Percentiles rank a stretch among this genome's conserved stretches.
phyloP scores from a whole-genome alignment of 106 monocot species.

The Alisma plantagoaquatica region DNA sequence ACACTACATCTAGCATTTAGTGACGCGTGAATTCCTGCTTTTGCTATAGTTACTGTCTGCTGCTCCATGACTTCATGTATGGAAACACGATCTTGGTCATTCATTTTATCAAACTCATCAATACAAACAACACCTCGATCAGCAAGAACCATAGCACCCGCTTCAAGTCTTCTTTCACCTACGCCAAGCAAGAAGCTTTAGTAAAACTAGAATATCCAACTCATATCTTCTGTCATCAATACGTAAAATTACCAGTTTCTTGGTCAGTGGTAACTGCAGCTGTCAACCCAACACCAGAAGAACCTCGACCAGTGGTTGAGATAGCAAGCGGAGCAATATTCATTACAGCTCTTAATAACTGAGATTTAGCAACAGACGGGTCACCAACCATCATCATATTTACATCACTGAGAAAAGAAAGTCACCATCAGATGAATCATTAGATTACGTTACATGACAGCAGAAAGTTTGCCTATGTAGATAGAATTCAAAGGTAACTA shows the following conservation, averaged over 20 bases:
- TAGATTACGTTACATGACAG: no score
- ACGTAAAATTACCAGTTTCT: constrained; percentile 99
- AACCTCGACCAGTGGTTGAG: constrained; percentile 95
- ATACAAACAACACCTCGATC: constrained; percentile 99
- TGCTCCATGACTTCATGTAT: constrained; percentile 99
- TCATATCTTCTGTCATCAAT: not conserved
- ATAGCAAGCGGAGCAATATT: constrained; percentile 97
- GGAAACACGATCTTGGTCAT: constrained; percentile 93
- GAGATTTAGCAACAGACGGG: constrained; percentile 98
- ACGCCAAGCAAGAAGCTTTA: constrained; percentile 7
- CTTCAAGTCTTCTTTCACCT: constrained; percentile 99
- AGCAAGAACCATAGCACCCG: constrained; percentile 99
- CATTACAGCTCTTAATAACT: constrained; percentile 88
- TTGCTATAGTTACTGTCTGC: constrained; percentile 98
- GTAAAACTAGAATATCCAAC: not conserved
- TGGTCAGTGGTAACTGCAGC: constrained; percentile 98
- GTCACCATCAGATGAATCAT: no score
- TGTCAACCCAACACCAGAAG: constrained; percentile 98
- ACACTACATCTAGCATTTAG: constrained; percentile 99
- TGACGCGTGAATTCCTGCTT: constrained; percentile 99
- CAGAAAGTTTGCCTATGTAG: no score
- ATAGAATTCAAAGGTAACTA: no score
- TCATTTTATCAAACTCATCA: constrained; percentile 99
- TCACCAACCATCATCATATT: constrained; percentile 99
- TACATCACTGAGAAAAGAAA: constrained; percentile 95